Conservation (phyloP, 257 asterid species). For the Solanum sitiens region DNA sequence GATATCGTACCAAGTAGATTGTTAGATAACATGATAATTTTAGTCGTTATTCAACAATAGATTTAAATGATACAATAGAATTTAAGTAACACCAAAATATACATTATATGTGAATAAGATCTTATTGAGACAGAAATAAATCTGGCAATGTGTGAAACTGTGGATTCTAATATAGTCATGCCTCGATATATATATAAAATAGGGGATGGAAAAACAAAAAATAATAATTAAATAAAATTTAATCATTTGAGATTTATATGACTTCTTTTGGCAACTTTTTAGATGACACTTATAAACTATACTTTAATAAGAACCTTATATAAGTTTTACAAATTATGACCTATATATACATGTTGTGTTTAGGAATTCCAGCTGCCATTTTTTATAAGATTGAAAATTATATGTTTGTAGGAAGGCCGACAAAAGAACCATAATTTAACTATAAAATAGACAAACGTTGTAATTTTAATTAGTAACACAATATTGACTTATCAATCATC, state of each 20-base stretch:
- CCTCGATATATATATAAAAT: too few relatives aligned
- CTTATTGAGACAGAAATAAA: too few relatives aligned
- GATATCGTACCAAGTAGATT: accelerated
- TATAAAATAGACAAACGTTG: not conserved
- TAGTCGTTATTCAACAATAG: not conserved
- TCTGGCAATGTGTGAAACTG: not conserved
- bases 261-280: not conserved
- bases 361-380: not conserved
- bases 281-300: not conserved
- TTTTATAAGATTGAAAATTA: not conserved
- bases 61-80: not conserved
- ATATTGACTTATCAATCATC: not conserved
- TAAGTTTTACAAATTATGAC: not conserved
- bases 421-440: not conserved
- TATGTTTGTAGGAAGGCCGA: not conserved
- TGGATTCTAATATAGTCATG: not conserved
- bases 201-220: too few relatives aligned
- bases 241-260: too few relatives aligned
- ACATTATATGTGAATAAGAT: not conserved
- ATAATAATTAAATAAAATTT: too few relatives aligned
- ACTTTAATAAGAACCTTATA: not conserved
- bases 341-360: not conserved
- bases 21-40: not conserved
- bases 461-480: not conserved
- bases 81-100: not conserved